Evolutionary conservation across 2,329 filamentous ascomycete species (phyloP).

Genomic region (Fusarium sp.): DNA sequence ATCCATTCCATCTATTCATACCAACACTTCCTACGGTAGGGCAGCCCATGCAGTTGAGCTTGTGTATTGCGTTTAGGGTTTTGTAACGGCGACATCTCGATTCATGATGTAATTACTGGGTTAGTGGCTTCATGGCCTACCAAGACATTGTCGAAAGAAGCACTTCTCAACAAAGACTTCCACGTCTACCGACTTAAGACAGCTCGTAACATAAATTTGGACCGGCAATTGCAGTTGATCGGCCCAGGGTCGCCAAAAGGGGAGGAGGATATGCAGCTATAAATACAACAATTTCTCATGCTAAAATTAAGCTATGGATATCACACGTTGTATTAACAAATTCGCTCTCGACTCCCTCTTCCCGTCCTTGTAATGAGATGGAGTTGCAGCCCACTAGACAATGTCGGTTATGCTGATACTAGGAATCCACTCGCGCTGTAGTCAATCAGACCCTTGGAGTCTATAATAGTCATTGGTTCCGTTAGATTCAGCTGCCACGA

Average conservation of each 20-base stretch:
- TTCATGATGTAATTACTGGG: neutral
- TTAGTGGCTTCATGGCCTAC: neutral
- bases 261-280: constrained; percentile 32
- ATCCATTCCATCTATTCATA: neutral
- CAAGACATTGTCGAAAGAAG: neutral
- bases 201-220: constrained; percentile 13
- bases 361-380: constrained; percentile 13
- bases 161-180: neutral
- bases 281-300: constrained; percentile 25
- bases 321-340: constrained; percentile 4
- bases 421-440: constrained; percentile 1
- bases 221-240: constrained; percentile 27
- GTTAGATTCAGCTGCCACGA: constrained; percentile 2
- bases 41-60: constrained; percentile 1
- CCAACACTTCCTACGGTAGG: constrained; percentile 1
- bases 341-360: constrained; percentile 13
- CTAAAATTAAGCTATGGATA: constrained; percentile 29
- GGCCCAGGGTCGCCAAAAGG: constrained; percentile 23
- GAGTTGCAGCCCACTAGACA: constrained; percentile 10
- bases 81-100: constrained; percentile 17
- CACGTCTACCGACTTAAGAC: neutral
- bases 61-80: neutral
- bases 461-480: neutral
- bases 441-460: neutral
- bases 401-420: constrained; percentile 7